These are phyloP conservation scores for Beta vulgaris DNA, from an alignment of 148 eudicot species.

Conservation along the genomic window DNA sequence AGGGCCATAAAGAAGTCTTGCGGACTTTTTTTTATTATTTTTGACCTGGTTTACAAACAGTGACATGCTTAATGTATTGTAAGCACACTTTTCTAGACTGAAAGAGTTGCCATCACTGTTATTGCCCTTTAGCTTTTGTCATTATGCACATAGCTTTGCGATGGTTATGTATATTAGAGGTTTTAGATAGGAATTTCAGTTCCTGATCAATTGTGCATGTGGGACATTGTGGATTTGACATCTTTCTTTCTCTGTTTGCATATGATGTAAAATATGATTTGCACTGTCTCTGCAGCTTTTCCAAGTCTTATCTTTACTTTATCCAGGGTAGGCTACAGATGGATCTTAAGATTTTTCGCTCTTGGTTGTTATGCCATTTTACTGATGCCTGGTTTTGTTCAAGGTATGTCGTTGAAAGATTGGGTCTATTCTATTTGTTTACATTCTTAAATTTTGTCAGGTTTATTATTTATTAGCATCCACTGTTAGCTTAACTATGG, in stretches of 20 bases:
- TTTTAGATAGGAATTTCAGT: not conserved
- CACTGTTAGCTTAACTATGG: not conserved
- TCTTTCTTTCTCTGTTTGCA: not conserved
- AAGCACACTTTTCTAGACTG: too few relatives aligned
- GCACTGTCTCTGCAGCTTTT: not conserved
- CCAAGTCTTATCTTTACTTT: constrained; percentile 38
- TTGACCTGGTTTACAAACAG: too few relatives aligned
- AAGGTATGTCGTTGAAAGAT: constrained; percentile 43
- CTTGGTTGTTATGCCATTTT: constrained; percentile 82
- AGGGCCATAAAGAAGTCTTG: too few relatives aligned
- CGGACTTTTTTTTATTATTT: too few relatives aligned
- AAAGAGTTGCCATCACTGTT: not conserved
- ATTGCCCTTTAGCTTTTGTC: not conserved
- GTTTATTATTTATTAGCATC: not conserved
- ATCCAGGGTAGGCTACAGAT: constrained; percentile 90
- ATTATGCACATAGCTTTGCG: not conserved
- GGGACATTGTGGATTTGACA: not conserved
- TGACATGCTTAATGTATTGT: too few relatives aligned
- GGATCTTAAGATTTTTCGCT: constrained; percentile 70
- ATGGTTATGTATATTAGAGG: not conserved
- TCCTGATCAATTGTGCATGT: not conserved
- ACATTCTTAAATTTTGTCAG: not conserved
- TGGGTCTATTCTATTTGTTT: not conserved
- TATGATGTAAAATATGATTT: not conserved
- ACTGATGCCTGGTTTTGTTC: constrained; percentile 91